These are phyloP conservation scores for Metarhizium humberi DNA, from an alignment of 2,329 filamentous ascomycete genomes.

Conservation along the genomic window DNA sequence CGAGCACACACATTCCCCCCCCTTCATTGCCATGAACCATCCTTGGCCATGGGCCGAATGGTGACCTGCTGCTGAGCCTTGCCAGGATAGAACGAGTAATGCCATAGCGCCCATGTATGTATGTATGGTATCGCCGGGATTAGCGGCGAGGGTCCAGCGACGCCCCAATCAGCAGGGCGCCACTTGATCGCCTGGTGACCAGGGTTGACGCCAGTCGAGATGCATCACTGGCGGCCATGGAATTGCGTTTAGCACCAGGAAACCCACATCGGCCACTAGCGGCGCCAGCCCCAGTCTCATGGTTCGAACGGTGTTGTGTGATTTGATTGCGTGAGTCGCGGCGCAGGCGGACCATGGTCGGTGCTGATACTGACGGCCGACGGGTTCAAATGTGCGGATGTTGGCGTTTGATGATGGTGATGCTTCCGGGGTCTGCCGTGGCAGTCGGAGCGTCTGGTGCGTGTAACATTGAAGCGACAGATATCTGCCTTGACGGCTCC, in stretches of 20 bases:
- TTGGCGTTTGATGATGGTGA: background rate
- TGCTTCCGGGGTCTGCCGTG: background rate
- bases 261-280: slow-evolving; percentile 2
- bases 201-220: slow-evolving; percentile 1
- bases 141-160: background rate
- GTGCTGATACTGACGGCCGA: too few species aligned
- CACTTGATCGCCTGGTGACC: slow-evolving; percentile 5
- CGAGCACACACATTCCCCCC: background rate
- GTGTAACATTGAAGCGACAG: too few species aligned
- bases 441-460: too few species aligned
- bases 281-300: background rate
- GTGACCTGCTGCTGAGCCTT: background rate
- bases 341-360: background rate
- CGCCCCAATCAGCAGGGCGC: slow-evolving; percentile 6
- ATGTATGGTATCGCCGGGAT: background rate
- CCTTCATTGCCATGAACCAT: background rate
- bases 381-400: background rate
- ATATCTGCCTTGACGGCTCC: too few species aligned
- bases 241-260: slow-evolving; percentile 5
- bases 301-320: background rate
- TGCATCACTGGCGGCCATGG: background rate
- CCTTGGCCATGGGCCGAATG: background rate
- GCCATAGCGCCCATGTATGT: background rate
- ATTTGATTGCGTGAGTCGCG: background rate
- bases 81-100: background rate